Evolutionary conservation across 2,329 filamentous ascomycete species (phyloP).

Genomic region (Neoascochyta sp.): DNA sequence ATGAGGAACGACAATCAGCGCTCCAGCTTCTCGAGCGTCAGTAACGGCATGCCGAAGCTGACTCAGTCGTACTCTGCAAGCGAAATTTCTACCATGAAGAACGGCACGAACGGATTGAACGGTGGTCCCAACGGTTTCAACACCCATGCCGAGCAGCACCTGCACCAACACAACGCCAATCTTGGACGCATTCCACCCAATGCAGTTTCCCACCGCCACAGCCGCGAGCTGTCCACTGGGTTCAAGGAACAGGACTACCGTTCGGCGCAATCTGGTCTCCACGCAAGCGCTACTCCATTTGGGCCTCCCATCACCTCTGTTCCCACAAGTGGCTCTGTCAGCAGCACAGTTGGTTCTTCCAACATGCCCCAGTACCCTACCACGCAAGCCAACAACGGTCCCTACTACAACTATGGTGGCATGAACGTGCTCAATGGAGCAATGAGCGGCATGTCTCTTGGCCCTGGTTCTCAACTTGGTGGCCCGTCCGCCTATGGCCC

Average conservation of each 20-base stretch:
- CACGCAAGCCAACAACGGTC: conserved; percentile 13
- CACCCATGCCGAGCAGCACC: conserved; percentile 57
- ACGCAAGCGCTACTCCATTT: conserved; percentile 76
- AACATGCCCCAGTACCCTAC: conserved; percentile 34
- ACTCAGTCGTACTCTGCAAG: conserved; percentile 87
- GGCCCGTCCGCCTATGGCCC: conserved; percentile 22
- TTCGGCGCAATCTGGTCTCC: conserved; percentile 68
- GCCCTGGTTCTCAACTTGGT: conserved; percentile 40
- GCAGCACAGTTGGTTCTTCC: conserved; percentile 27
- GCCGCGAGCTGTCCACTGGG: conserved; percentile 62
- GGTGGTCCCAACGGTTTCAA: conserved; percentile 23
- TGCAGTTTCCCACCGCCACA: conserved; percentile 64
- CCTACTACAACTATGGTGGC: conserved; percentile 53
- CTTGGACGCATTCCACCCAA: conserved; percentile 73
- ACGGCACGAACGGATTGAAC: conserved; percentile 51
- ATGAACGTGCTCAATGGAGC: conserved; percentile 64
- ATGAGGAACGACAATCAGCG: conserved; percentile 43
- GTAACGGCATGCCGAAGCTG: conserved; percentile 65
- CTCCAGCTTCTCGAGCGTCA: conserved; percentile 51
- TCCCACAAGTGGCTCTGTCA: conserved; percentile 15
- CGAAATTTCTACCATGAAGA: conserved; percentile 83
- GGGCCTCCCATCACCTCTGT: conserved; percentile 56
- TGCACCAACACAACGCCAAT: conserved; percentile 73
- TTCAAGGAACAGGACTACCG: conserved; percentile 50
- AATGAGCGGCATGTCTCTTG: conserved; percentile 59